Evolutionary conservation across 495 filamentous ascomycete species (phyloP).

Genomic region (Daldinia decipiens): DNA sequence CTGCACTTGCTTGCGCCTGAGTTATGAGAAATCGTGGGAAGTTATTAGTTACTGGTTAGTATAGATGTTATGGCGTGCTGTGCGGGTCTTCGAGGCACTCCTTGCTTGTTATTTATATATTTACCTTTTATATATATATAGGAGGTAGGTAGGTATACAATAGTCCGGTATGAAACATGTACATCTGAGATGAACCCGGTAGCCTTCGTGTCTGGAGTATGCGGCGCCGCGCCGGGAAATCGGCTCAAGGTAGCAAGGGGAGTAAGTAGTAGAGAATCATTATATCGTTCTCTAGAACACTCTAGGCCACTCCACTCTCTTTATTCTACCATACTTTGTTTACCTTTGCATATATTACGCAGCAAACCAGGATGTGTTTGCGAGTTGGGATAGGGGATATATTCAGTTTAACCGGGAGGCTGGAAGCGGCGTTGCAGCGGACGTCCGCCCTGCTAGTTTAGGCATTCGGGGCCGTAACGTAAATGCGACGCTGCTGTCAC

Average conservation of each 20-base stretch:
- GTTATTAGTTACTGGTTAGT: not conserved
- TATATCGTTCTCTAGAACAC: too few species aligned
- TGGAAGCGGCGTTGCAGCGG: constrained; percentile 15
- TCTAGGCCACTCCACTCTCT: too few species aligned
- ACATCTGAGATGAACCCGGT: not conserved
- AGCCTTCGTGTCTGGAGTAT: too few species aligned
- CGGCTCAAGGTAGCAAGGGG: too few species aligned
- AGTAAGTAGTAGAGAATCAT: too few species aligned
- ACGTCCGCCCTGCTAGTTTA: constrained; percentile 3
- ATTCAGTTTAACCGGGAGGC: constrained; percentile 37
- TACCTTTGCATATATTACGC: too few species aligned
- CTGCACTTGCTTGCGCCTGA: too few species aligned
- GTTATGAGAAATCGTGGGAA: not conserved
- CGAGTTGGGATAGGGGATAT: not conserved
- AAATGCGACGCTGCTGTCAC: constrained; percentile 10
- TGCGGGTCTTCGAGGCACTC: not conserved
- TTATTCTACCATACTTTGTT: too few species aligned
- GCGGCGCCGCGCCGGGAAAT: too few species aligned
- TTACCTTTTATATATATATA: not conserved
- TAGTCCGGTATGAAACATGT: not conserved
- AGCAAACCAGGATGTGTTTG: too few species aligned
- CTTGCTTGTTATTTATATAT: not conserved
- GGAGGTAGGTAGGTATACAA: not conserved
- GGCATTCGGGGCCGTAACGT: not conserved
- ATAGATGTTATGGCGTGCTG: not conserved